phyloP scores from a whole-genome alignment of 441 rosid species.

The Isatis lusitanica region DNA sequence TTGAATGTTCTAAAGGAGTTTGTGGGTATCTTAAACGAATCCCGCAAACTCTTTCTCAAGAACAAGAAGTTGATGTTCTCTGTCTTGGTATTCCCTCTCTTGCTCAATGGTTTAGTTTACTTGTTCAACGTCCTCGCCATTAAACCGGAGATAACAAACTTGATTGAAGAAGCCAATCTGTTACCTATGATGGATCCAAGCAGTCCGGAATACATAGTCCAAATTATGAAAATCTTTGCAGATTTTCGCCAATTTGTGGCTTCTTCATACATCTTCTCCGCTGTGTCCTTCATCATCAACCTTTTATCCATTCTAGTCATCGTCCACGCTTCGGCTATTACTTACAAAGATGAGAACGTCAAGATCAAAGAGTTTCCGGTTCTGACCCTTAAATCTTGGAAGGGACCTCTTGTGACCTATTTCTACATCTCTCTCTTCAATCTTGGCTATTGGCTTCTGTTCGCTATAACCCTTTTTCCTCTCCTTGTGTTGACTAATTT shows the following conservation, averaged over 20 bases:
- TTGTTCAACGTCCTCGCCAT: constrained; percentile 28
- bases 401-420: constrained; percentile 41
- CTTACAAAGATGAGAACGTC: constrained; percentile 27
- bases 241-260: constrained; percentile 26
- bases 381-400: constrained; percentile 33
- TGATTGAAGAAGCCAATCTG: constrained; percentile 8
- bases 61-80: constrained; percentile 46
- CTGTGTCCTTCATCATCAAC: neutral
- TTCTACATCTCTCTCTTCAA: constrained; percentile 37
- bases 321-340: constrained; percentile 43
- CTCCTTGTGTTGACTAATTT: neutral
- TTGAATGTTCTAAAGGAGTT: constrained; percentile 17
- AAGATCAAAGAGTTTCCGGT: constrained; percentile 32
- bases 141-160: constrained; percentile 33
- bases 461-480: constrained; percentile 10
- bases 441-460: constrained; percentile 35
- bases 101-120: constrained; percentile 25
- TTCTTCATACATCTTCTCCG: constrained; percentile 22
- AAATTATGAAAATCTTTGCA: constrained; percentile 12
- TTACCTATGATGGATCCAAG: constrained; percentile 28
- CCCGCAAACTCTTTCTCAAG: constrained; percentile 40
- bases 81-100: constrained; percentile 32
- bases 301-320: constrained; percentile 28
- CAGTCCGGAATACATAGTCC: constrained; percentile 21
- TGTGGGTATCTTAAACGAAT: constrained; percentile 35